Evolutionary conservation across 2,329 filamentous ascomycete species (phyloP).

Genomic region (Alternaria brassicae): DNA sequence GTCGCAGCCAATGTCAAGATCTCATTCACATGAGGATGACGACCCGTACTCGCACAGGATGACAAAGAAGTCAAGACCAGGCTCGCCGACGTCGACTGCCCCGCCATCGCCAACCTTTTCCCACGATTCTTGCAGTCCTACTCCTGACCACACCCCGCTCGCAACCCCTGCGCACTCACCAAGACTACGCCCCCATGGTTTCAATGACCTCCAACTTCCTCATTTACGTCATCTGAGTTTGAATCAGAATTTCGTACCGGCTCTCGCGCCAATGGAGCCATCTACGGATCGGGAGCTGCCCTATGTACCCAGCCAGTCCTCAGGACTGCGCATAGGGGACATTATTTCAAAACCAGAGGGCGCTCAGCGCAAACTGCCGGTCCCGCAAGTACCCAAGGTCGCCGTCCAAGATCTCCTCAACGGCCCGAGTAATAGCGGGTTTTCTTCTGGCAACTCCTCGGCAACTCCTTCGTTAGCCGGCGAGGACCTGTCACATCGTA

Average conservation of each 20-base stretch:
- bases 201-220: conserved; percentile 79
- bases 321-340: conserved; percentile 83
- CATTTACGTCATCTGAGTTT: conserved; percentile 78
- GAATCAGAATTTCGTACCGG: conserved; percentile 64
- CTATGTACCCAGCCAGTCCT: conserved; percentile 62
- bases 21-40: conserved; percentile 83
- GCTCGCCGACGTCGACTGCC: conserved; percentile 93
- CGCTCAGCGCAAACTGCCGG: conserved; percentile 86
- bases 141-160: conserved; percentile 97
- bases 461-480: conserved; percentile 79
- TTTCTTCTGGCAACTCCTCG: conserved; percentile 78
- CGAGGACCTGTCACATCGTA: conserved; percentile 50
- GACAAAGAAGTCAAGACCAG: conserved; percentile 88
- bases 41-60: conserved; percentile 78
- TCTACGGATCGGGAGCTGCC: conserved; percentile 66
- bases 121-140: conserved; percentile 92
- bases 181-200: conserved; percentile 78
- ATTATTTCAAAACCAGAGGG: conserved; percentile 91
- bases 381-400: conserved; percentile 89
- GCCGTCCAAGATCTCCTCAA: conserved; percentile 85
- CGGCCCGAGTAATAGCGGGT: conserved; percentile 62
- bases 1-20: conserved; percentile 87
- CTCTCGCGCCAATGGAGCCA: conserved; percentile 74
- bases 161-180: conserved; percentile 95
- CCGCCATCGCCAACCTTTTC: conserved; percentile 97